phyloP scores from a whole-genome alignment of 192 early-diverging fungal species.

The Mortierella hygrophila region DNA sequence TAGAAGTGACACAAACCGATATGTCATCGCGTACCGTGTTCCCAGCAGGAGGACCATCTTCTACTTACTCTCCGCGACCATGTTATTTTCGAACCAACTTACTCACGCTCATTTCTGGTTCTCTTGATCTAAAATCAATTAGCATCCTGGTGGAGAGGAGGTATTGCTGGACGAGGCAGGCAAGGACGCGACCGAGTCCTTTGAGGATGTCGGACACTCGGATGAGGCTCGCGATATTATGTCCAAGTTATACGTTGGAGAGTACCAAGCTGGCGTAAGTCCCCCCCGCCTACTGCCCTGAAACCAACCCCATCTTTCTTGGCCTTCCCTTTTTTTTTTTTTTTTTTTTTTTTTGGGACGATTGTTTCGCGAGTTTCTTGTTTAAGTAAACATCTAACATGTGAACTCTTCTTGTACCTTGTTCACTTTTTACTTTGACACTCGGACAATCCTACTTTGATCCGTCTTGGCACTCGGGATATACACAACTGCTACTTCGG shows the following conservation, averaged over 20 bases:
- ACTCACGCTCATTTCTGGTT: not conserved
- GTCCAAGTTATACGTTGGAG: slow-evolving; percentile 79
- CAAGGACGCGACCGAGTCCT: slow-evolving; percentile 89
- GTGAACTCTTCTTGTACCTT: not conserved
- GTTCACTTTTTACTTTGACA: slow-evolving; percentile 2
- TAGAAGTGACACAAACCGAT: too few relatives aligned
- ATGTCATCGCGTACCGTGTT: too few relatives aligned
- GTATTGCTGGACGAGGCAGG: slow-evolving; percentile 88
- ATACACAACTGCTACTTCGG: not conserved
- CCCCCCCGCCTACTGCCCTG: not conserved
- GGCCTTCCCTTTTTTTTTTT: not conserved
- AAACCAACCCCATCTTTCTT: not conserved
- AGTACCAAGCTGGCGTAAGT: slow-evolving; percentile 64
- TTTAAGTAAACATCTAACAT: slow-evolving; percentile 38
- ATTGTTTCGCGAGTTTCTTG: slow-evolving; percentile 7
- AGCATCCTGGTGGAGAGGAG: slow-evolving; percentile 96
- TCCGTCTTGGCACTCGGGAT: not conserved
- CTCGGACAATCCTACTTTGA: not conserved
- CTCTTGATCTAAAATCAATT: not conserved
- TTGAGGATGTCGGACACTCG: slow-evolving; percentile 97
- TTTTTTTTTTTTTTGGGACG: not conserved
- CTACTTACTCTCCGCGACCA: not conserved
- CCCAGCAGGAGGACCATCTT: not conserved
- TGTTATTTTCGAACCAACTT: not conserved
- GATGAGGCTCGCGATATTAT: slow-evolving; percentile 93